Percentiles rank a stretch among this genome's conserved stretches.
Conservation (phyloP, 768 basidiomycete species). For the Tricholoma furcatifolium region DNA sequence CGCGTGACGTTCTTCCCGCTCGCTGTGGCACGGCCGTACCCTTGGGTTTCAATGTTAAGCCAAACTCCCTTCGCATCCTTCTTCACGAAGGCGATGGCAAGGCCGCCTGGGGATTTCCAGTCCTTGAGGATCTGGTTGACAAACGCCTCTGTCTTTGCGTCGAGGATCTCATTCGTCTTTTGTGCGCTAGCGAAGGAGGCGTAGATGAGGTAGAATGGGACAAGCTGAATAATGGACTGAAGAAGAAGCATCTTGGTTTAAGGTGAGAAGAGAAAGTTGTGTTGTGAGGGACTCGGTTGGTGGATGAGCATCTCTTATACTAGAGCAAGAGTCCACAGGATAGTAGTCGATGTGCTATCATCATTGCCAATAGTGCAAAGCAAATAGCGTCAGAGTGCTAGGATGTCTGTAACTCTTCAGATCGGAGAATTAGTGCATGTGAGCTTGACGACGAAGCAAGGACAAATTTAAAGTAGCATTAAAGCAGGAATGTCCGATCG, state of each 20-base stretch:
- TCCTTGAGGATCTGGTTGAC: conserved; percentile 23
- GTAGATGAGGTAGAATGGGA: conserved; percentile 11
- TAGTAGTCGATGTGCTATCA: too few relatives aligned
- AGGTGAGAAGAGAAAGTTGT: too few relatives aligned
- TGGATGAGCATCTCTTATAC: too few relatives aligned
- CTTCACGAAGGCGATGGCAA: conserved; percentile 26
- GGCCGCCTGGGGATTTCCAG: conserved; percentile 27
- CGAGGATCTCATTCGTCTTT: conserved; percentile 10
- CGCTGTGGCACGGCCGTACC: conserved; percentile 26
- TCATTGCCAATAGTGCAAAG: too few relatives aligned
- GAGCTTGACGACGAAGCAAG: too few relatives aligned
- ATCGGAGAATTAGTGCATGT: too few relatives aligned
- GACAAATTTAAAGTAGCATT: too few relatives aligned
- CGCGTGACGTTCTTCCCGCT: conserved; percentile 22
- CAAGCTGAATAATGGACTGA: conserved; percentile 3
- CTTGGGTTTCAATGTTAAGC: conserved; percentile 27
- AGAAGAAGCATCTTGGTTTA: conserved; percentile 8
- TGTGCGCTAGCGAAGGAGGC: conserved; percentile 1
- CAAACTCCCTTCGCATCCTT: conserved; percentile 23
- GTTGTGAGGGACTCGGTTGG: too few relatives aligned
- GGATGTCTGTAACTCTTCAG: too few relatives aligned
- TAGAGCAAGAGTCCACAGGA: too few relatives aligned
- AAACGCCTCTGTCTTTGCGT: conserved; percentile 17
- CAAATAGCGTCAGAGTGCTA: too few relatives aligned
- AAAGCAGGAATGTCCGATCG: too few relatives aligned